Evolutionary conservation across 2,329 filamentous ascomycete genomes (phyloP), one percentile per base, ranked within the genome.

Genomic region (Colletotrichum incanum): DNA sequence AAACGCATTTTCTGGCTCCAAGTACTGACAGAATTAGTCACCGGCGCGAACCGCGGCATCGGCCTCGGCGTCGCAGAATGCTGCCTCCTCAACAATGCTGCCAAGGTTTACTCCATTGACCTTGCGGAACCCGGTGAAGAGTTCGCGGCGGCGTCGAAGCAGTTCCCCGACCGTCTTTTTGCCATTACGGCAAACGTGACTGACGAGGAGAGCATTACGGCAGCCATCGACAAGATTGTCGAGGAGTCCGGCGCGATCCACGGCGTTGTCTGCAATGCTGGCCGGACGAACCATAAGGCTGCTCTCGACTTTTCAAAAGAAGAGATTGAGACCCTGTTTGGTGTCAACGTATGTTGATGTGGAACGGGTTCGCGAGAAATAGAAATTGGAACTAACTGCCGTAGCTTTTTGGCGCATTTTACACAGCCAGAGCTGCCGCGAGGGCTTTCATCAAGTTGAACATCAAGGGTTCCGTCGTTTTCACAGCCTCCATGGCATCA

Each of bases 201-300:
- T 0, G 80, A 84, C 34, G 85, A 87, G 75, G 78, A 78, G 1
- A 84, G 77, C n/a, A 82, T 86, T 52, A 80, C 81, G 3, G 78
- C 79, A 2, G 85, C 84, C 2, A 78, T 87, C 0, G 85, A 87
- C 67, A 77, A 80, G 62, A 85, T 87, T 11, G 74, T 88, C 3
- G 75, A 75, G 12, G 80, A 86, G 62, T 80, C 79, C 0, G 86
- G 85, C 5, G 82, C 79, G 5, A 73, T 87, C 9, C 83, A 87
- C 67, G 86, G 86, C 16, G 85, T 89, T 79, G 85, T 88, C 3
- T 83, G 82, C 31, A 88, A 88, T 71, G 86, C 86, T 0, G 86
- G 86, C 18, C 78, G 83, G 18, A 88, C 86, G 16, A 86, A 87
- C 74, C 86, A 88, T 74, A 87, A 88, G 75, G 77, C 86, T 2